Evolutionary conservation across 345 rosid species (phyloP).

Genomic region (Ceriops tagal): DNA sequence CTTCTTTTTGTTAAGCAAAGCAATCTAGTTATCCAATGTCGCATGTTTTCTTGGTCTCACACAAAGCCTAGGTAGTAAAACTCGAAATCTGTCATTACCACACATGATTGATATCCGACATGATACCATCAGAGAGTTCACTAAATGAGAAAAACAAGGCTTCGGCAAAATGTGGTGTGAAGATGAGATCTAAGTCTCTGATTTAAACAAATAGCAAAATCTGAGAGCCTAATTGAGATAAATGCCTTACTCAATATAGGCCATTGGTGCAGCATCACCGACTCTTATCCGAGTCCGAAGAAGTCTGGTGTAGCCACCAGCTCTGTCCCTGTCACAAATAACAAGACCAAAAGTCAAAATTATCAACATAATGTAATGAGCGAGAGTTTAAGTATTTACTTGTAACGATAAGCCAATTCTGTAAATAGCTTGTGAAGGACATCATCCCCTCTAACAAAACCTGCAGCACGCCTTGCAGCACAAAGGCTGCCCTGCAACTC

Average conservation of each 20-base stretch:
- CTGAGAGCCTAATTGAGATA: background rate
- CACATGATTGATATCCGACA: background rate
- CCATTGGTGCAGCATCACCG: slow-evolving; percentile 97
- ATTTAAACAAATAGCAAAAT: too few species aligned
- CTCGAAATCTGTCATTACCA: too few species aligned
- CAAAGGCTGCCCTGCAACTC: slow-evolving; percentile 62
- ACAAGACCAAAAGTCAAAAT: slow-evolving; percentile 12
- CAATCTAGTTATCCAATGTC: background rate
- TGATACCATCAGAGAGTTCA: background rate
- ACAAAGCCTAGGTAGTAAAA: background rate
- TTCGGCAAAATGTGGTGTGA: background rate
- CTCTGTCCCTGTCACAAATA: slow-evolving; percentile 61
- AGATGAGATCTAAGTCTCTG: too few species aligned
- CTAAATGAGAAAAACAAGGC: background rate
- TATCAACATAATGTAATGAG: background rate
- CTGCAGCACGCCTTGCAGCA: slow-evolving; percentile 84
- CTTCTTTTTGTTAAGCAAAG: background rate
- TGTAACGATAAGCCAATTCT: slow-evolving; percentile 82
- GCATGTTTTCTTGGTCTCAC: background rate
- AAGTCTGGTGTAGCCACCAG: slow-evolving; percentile 91
- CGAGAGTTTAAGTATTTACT: slow-evolving; percentile 33
- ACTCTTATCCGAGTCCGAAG: slow-evolving; percentile 84
- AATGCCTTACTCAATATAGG: slow-evolving; percentile 76
- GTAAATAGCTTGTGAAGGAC: slow-evolving; percentile 89
- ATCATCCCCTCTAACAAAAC: slow-evolving; percentile 91